Evolutionary conservation across 2,329 filamentous ascomycete genomes (phyloP).

Genomic region (Dactylellina parvicollis): DNA sequence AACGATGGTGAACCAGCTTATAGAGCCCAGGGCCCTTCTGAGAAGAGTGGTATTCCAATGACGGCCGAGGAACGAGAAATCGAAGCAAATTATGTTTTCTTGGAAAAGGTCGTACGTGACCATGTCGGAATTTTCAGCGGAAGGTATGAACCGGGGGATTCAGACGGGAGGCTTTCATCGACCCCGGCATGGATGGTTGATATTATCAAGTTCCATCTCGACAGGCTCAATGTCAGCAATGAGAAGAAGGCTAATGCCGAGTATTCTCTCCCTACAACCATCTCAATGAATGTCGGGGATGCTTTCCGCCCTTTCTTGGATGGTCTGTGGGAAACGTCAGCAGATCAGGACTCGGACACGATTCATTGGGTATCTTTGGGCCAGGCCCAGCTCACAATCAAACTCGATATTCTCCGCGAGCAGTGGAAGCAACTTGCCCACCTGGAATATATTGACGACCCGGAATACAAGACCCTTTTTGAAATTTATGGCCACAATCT

Average conservation of each 20-base stretch:
- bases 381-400: slow-evolving; percentile 2
- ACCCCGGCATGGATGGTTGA: no score
- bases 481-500: neutral
- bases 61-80: no score
- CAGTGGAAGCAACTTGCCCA: slow-evolving; percentile 20
- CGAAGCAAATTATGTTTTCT: no score
- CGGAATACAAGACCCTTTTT: neutral
- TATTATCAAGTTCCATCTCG: no score
- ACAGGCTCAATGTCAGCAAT: neutral
- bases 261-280: neutral
- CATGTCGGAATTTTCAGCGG: no score
- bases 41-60: no score
- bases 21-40: no score
- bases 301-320: neutral
- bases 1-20: no score
- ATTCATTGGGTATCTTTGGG: neutral
- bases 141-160: no score
- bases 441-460: neutral
- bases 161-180: no score
- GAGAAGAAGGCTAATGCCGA: neutral
- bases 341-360: neutral
- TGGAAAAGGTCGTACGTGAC: no score
- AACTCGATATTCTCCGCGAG: slow-evolving; percentile 21
- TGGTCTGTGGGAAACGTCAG: neutral
- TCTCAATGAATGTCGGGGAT: neutral